phyloP scores from a whole-genome alignment of 768 basidiomycete species.

The Lentinula boryana region DNA sequence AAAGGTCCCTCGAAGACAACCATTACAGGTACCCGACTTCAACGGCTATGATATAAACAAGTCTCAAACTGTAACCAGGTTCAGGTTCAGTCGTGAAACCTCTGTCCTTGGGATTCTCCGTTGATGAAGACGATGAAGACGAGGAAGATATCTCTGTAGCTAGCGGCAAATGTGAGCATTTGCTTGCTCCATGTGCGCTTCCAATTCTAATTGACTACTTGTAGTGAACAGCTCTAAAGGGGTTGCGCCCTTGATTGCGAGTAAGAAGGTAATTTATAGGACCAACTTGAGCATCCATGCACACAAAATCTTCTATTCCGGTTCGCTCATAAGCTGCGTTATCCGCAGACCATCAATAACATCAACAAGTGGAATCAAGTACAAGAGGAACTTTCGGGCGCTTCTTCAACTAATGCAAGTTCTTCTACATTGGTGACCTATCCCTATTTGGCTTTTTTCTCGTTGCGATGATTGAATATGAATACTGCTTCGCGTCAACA shows the following conservation, averaged over 20 bases:
- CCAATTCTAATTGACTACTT: not conserved
- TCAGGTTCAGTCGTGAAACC: constrained; percentile 25
- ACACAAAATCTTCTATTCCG: not conserved
- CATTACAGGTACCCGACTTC: constrained; percentile 17
- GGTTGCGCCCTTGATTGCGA: constrained; percentile 77
- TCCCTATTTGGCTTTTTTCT: constrained; percentile 20
- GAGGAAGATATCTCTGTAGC: constrained; percentile 34
- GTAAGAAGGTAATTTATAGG: constrained; percentile 62
- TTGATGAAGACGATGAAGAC: constrained; percentile 50
- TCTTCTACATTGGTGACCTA: constrained; percentile 27
- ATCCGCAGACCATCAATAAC: constrained; percentile 70
- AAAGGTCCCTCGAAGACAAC: constrained; percentile 37
- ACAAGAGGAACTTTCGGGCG: constrained; percentile 74
- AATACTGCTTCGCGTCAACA: constrained; percentile 14
- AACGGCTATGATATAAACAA: not conserved
- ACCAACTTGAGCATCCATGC: not conserved
- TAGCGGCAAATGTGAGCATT: constrained; percentile 45
- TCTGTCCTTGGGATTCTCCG: constrained; percentile 57
- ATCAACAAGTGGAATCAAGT: constrained; percentile 98
- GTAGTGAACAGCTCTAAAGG: constrained; percentile 41
- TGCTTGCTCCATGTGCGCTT: not conserved
- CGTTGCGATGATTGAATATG: constrained; percentile 17
- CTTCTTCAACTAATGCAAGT: constrained; percentile 20
- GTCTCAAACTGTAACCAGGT: constrained; percentile 10
- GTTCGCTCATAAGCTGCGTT: not conserved